These are phyloP conservation scores for Rachicladosporium sp. DNA, from an alignment of 2,329 filamentous ascomycete genomes.

Conservation along the genomic window DNA sequence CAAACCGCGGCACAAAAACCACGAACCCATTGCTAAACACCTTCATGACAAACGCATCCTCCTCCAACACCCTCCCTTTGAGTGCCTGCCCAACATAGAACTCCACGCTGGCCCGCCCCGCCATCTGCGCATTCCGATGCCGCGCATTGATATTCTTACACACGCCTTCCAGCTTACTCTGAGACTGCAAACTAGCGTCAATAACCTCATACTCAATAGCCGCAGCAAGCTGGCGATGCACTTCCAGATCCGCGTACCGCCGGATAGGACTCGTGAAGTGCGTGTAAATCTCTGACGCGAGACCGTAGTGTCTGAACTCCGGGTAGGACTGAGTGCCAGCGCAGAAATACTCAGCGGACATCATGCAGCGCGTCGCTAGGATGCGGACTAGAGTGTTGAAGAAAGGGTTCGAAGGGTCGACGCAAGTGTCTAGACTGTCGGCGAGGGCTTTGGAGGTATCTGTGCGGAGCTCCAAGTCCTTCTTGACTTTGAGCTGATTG, in stretches of 20 bases:
- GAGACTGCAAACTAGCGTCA: constrained; percentile 68
- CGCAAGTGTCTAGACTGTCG: constrained; percentile 76
- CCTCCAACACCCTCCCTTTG: constrained; percentile 60
- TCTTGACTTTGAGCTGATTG: constrained; percentile 82
- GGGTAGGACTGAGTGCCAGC: constrained; percentile 84
- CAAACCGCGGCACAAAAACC: constrained; percentile 88
- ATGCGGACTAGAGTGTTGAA: constrained; percentile 98
- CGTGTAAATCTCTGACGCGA: constrained; percentile 96
- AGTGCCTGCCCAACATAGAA: constrained; percentile 97
- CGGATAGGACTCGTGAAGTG: constrained; percentile 97
- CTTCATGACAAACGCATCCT: constrained; percentile 93
- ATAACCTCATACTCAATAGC: constrained; percentile 86
- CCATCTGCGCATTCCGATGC: constrained; percentile 93
- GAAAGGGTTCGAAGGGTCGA: constrained; percentile 72
- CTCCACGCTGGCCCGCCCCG: constrained; percentile 83
- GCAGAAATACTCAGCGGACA: constrained; percentile 96
- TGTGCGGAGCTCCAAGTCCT: constrained; percentile 63
- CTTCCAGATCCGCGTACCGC: constrained; percentile 91
- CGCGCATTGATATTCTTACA: constrained; percentile 98
- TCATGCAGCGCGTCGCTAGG: constrained; percentile 97
- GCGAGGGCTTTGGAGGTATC: constrained; percentile 90
- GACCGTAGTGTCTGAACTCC: constrained; percentile 93
- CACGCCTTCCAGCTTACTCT: constrained; percentile 76
- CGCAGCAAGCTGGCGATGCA: constrained; percentile 85
- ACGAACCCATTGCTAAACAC: constrained; percentile 97